Evolutionary conservation across 1,139 yeast genomes (phyloP).

Genomic region (Debaryomyces udenii): DNA sequence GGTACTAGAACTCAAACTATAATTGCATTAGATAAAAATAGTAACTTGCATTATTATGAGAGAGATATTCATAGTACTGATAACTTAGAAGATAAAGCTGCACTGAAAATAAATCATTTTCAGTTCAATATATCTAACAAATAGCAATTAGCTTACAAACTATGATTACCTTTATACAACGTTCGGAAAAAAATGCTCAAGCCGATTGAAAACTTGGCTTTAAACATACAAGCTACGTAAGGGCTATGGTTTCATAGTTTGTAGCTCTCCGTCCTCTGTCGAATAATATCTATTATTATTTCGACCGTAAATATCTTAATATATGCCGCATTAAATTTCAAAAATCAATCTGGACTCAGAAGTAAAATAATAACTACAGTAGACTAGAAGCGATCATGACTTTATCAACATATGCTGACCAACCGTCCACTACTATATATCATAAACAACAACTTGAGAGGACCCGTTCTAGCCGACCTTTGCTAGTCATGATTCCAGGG

Average conservation of each 20-base stretch:
- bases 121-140: slow-evolving; percentile 14
- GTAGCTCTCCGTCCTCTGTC: too few relatives aligned
- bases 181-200: not conserved
- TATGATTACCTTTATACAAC: not conserved
- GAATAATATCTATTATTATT: too few relatives aligned
- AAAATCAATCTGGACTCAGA: not conserved
- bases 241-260: too few relatives aligned
- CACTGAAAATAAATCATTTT: slow-evolving; percentile 15
- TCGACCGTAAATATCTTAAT: not conserved
- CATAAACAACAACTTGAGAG: slow-evolving; percentile 21
- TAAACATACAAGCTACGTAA: too few relatives aligned
- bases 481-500: slow-evolving; percentile 64
- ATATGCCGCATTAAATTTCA: not conserved
- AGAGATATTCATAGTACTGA: slow-evolving; percentile 37
- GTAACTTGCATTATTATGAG: slow-evolving; percentile 45
- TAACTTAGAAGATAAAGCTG: slow-evolving; percentile 15
- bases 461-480: slow-evolving; percentile 11
- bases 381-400: slow-evolving; percentile 2
- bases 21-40: slow-evolving; percentile 57
- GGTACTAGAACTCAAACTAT: slow-evolving; percentile 93
- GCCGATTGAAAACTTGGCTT: too few relatives aligned
- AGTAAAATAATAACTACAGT: not conserved
- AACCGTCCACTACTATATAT: slow-evolving; percentile 27
- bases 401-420: not conserved
- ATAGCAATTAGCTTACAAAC: slow-evolving; percentile 7